Conservation (phyloP, 2,329 filamentous ascomycete genomes). For the Colletotrichum incanum region DNA sequence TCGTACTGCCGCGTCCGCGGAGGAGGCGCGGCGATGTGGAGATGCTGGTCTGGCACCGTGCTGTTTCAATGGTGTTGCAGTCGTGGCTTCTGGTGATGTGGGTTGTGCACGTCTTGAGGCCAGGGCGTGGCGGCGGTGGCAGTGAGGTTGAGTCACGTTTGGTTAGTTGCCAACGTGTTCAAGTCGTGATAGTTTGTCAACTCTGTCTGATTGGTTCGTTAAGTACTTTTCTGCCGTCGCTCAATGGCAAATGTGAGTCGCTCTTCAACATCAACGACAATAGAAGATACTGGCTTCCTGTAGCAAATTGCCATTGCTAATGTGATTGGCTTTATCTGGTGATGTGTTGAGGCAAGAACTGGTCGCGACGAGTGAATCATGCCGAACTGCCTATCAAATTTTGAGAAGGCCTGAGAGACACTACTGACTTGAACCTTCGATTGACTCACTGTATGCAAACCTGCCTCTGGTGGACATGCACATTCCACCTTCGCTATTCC, state of each 20-base stretch:
- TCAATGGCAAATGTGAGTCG: background rate
- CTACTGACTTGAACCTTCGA: background rate
- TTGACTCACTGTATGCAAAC: background rate
- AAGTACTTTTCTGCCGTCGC: background rate
- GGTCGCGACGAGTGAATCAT: background rate
- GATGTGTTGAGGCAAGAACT: background rate
- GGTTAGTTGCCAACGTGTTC: too few relatives aligned
- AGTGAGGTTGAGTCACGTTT: background rate
- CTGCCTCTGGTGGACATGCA: background rate
- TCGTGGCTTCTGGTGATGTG: slow-evolving; percentile 16
- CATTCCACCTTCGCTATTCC: background rate
- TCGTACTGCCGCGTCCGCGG: background rate
- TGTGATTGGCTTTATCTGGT: background rate
- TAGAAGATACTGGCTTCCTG: background rate
- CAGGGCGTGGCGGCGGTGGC: background rate
- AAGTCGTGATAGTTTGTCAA: background rate
- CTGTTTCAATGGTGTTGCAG: background rate
- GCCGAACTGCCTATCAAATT: background rate
- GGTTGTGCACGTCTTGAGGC: slow-evolving; percentile 23
- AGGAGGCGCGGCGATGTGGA: background rate
- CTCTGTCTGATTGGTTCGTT: background rate
- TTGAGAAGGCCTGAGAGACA: background rate
- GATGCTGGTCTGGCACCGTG: background rate
- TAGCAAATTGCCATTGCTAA: background rate
- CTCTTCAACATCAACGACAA: background rate